Conservation (phyloP, 225 moss, liverwort and hornwort species). For the Asterella californica region DNA sequence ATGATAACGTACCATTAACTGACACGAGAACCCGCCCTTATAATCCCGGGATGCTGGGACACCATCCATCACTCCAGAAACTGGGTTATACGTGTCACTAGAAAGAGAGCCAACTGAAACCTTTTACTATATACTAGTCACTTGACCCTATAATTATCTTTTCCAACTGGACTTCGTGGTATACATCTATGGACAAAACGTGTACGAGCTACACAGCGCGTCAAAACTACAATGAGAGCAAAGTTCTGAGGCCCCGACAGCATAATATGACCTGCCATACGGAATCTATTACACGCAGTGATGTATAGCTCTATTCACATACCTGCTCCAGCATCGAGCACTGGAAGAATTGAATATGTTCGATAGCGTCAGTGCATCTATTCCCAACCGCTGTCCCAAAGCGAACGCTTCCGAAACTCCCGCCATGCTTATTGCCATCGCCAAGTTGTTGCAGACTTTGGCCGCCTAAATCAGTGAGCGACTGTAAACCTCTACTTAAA, state of each 20-base stretch:
- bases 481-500: too few species aligned
- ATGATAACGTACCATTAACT: constrained; percentile 57
- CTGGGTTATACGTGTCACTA: constrained; percentile 97
- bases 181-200: background rate
- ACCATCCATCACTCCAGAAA: constrained; percentile 81
- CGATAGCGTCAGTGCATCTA: constrained; percentile 72
- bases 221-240: background rate
- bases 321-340: constrained; percentile 99
- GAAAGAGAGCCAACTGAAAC: constrained; percentile 20
- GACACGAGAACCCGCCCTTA: constrained; percentile 83
- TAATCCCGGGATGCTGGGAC: constrained; percentile 84
- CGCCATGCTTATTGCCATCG: constrained; percentile 92
- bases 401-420: constrained; percentile 84
- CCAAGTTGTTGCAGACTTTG: constrained; percentile 94
- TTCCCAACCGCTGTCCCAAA: constrained; percentile 87
- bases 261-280: background rate
- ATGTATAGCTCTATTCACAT: background rate
- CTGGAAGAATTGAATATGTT: constrained; percentile 83
- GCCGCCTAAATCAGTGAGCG: constrained; percentile 52
- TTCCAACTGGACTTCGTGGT: background rate
- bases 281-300: too few species aligned
- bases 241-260: background rate
- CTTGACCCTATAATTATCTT: background rate
- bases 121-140: background rate
- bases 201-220: background rate